Base-by-base conservation (phyloP, 2,329 filamentous ascomycete species). In the Aspergillus pseudoviridinutans region DNA sequence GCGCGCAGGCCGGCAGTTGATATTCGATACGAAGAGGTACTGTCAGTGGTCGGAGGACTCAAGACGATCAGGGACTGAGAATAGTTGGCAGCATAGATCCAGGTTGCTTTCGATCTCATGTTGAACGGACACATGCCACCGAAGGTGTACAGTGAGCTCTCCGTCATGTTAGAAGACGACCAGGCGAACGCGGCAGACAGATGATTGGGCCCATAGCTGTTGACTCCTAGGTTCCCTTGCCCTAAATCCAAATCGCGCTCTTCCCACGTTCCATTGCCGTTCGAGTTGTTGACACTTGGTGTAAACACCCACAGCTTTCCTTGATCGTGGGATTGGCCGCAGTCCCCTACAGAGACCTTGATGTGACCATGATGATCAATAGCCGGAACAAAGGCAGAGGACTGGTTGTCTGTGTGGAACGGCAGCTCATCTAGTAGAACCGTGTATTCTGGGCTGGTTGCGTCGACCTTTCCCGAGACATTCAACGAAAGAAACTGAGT, bases 41-140 rank as follows among this genome's bases (percentile, higher is more conserved):
- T 59, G 50, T 61, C 29, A 14, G 50, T 60, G 7, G 49, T 53
- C 14, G 58, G 27, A 12, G 71, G 70, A 47, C 76, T 69, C 0
- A 89, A 79, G 0, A 82, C 72, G n/a, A 93, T 73, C 89, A 96
- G 92, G 22, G 82, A 78, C 68, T 91, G 91, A 1, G 91, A 92
- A 73, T 96, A 97, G 44, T 85, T 84, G 10, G 89, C 91, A 9
- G 80, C 73, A 1, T 83, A 82, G 60, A 90, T 84, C 87, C 91
- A 92, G 29, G 79, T 79, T 6, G 76, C 68, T 20, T 74, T 69
- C 22, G 77, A 73, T n/a, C 72, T 69, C 7, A 72, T 73, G 2
- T 68, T 64, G 27, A 70, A 74, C 4, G 88, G 87, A 67, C 93
- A 97, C 91, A 97, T 96, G 64, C 93, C 93, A 38, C 92, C 93